Evolutionary conservation across 768 basidiomycete genomes (phyloP).

Genomic region (Termitomyces sp.): DNA sequence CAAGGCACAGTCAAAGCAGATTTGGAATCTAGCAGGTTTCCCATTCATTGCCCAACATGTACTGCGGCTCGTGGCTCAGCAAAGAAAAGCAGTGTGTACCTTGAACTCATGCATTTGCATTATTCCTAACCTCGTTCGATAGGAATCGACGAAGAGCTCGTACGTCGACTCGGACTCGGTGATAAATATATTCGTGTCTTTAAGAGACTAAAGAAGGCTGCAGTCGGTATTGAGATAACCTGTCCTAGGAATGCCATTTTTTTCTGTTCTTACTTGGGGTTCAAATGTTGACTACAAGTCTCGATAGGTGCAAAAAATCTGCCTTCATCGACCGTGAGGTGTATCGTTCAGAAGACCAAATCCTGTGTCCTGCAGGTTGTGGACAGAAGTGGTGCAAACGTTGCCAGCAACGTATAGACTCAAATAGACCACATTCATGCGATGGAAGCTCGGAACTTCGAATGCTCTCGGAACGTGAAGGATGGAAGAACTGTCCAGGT

Average conservation of each 20-base stretch:
- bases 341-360: constrained; percentile 31
- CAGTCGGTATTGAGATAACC: constrained; percentile 38
- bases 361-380: constrained; percentile 52
- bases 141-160: constrained; percentile 38
- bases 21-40: constrained; percentile 52
- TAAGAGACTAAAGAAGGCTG: constrained; percentile 42
- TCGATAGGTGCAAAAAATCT: constrained; percentile 43
- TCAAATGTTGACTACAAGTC: neutral
- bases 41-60: constrained; percentile 61
- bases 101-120: neutral
- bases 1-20: constrained; percentile 35
- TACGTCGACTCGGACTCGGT: constrained; percentile 42
- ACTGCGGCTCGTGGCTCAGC: constrained; percentile 18
- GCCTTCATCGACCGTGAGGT: constrained; percentile 50
- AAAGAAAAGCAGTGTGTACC: neutral
- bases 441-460: constrained; percentile 55
- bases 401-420: constrained; percentile 42
- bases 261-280: neutral
- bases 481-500: constrained; percentile 67
- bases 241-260: constrained; percentile 44
- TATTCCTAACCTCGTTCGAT: constrained; percentile 9
- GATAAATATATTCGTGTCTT: constrained; percentile 37
- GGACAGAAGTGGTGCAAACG: constrained; percentile 57
- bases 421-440: constrained; percentile 39
- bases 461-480: constrained; percentile 46